Evolutionary conservation across 495 filamentous ascomycete species (phyloP).

Genomic region (Podospora appendiculata): DNA sequence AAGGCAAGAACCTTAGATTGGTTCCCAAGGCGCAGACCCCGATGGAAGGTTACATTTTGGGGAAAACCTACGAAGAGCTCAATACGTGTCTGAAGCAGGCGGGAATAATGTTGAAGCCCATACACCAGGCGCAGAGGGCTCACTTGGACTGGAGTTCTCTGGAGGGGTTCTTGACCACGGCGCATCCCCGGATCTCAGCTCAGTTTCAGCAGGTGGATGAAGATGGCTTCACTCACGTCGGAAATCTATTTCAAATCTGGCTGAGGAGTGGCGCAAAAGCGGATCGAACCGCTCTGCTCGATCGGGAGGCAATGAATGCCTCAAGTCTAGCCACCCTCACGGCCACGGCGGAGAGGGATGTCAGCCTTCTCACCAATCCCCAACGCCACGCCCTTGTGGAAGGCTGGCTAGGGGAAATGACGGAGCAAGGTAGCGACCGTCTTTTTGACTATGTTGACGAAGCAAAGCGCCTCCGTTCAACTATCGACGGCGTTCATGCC

Average conservation of each 20-base stretch:
- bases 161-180: not conserved
- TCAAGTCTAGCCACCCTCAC: not conserved
- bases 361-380: not conserved
- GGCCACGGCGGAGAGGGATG: not conserved
- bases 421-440: constrained; percentile 18
- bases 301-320: not conserved
- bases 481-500: constrained; percentile 27
- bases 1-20: constrained; percentile 37
- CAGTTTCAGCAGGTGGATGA: not conserved
- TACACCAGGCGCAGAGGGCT: not conserved
- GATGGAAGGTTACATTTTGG: constrained; percentile 19
- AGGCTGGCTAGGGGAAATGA: not conserved
- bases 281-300: not conserved
- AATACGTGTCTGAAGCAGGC: not conserved
- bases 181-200: not conserved
- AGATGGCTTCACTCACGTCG: not conserved
- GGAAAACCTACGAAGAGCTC: constrained; percentile 12
- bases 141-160: not conserved
- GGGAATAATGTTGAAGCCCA: not conserved
- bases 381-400: not conserved
- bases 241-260: not conserved
- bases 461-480: not conserved
- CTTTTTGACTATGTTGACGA: constrained; percentile 19
- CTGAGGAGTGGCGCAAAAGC: not conserved
- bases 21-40: constrained; percentile 23